Conservation (phyloP, 768 basidiomycete species). For the Pleurotus ostreatus region DNA sequence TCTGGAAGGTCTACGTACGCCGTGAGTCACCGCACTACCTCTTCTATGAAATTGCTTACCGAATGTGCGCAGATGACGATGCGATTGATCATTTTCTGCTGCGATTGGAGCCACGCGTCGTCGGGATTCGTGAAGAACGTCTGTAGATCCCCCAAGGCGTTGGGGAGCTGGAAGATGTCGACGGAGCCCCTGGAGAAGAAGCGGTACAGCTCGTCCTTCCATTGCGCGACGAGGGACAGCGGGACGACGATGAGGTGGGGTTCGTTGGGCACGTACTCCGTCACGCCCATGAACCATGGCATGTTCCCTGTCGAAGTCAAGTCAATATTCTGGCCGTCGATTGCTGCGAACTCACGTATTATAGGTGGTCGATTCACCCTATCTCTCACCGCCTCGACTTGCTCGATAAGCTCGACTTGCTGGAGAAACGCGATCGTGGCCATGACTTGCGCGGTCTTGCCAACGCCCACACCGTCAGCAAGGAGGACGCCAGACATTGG, state of each 20-base stretch:
- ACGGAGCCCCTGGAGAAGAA: conserved; percentile 7
- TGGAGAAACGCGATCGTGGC: conserved; percentile 4
- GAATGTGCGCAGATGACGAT: neutral
- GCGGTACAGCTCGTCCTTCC: conserved; percentile 13
- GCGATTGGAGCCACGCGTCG: neutral
- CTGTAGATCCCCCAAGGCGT: neutral
- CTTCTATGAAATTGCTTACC: neutral
- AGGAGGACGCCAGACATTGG: neutral
- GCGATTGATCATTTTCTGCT: neutral
- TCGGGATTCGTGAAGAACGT: neutral
- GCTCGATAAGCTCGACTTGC: neutral
- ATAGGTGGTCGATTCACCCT: neutral
- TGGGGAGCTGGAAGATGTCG: conserved; percentile 6
- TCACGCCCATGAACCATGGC: neutral
- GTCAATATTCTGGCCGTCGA: too few relatives aligned
- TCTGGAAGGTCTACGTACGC: neutral
- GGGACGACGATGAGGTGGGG: conserved; percentile 20
- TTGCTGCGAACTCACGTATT: neutral
- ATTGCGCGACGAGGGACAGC: conserved; percentile 17
- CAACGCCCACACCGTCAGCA: conserved; percentile 15
- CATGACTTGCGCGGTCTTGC: conserved; percentile 17
- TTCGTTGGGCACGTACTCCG: neutral
- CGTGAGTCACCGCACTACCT: neutral
- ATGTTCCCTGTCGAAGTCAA: neutral
- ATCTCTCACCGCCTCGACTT: neutral